Percentiles rank a stretch among this genome's conserved stretches.
These are phyloP conservation scores for Monosporozyma unispora DNA, from an alignment of 805 yeast species.

Conservation along the genomic window DNA sequence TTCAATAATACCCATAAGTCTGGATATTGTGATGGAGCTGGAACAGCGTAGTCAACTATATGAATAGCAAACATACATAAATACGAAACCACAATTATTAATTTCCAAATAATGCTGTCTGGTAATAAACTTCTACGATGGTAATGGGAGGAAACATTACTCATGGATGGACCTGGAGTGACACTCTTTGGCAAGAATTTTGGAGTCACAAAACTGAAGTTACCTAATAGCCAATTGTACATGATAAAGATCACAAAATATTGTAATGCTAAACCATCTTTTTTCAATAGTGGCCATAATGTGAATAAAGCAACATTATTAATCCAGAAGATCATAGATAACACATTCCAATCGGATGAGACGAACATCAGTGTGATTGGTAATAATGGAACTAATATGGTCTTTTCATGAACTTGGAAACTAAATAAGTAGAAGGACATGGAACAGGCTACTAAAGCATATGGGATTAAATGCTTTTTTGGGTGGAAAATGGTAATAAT, in stretches of 20 bases:
- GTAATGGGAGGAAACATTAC: constrained; percentile 25
- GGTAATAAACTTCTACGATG: constrained; percentile 42
- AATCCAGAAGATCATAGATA: constrained; percentile 80
- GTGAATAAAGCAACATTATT: constrained; percentile 78
- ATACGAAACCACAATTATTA: constrained; percentile 45
- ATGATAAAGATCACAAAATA: constrained; percentile 51
- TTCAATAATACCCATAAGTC: constrained; percentile 82
- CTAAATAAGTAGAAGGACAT: constrained; percentile 85
- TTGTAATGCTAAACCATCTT: constrained; percentile 68
- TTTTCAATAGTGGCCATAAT: constrained; percentile 74
- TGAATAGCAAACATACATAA: constrained; percentile 44
- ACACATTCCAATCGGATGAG: constrained; percentile 45
- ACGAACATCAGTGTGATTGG: constrained; percentile 64
- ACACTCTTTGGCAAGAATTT: constrained; percentile 32
- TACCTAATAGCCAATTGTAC: constrained; percentile 75
- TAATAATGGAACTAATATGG: constrained; percentile 76
- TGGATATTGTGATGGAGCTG: constrained; percentile 58
- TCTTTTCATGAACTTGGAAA: constrained; percentile 94
- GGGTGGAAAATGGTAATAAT: constrained; percentile 43
- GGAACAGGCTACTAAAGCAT: constrained; percentile 76
- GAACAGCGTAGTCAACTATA: constrained; percentile 39
- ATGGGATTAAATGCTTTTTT: constrained; percentile 43
- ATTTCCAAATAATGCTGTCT: constrained; percentile 38
- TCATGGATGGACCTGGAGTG: constrained; percentile 39
- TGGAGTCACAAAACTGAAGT: constrained; percentile 45